Conservation (phyloP, 2,329 filamentous ascomycete species). For the Pseudogymnoascus sp. region DNA sequence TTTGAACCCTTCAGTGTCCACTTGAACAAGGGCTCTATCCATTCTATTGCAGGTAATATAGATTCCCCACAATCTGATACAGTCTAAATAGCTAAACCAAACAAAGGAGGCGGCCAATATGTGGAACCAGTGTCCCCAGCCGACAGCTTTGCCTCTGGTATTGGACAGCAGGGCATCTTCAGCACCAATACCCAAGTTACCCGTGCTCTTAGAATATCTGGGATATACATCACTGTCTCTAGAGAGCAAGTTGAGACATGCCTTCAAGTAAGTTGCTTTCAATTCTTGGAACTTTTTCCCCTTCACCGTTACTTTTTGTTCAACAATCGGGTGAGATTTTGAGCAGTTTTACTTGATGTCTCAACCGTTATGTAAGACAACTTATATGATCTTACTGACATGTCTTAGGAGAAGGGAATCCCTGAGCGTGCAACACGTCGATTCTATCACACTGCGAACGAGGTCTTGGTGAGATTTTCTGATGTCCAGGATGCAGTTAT, state of each 20-base stretch:
- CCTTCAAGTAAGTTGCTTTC: slow-evolving; percentile 18
- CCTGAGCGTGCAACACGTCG: slow-evolving; percentile 12
- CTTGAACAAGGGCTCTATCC: background rate
- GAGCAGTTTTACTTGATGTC: background rate
- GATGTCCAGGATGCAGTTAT: slow-evolving; percentile 21
- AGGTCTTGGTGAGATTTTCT: slow-evolving; percentile 19
- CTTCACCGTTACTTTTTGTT: background rate
- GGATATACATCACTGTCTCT: slow-evolving; percentile 19
- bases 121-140: background rate
- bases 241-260: slow-evolving; percentile 17
- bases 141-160: background rate
- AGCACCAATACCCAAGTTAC: slow-evolving; percentile 24
- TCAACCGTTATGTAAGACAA: background rate
- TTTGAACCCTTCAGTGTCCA: slow-evolving; percentile 46
- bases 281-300: background rate
- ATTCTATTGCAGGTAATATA: background rate
- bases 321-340: background rate
- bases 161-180: slow-evolving; percentile 18
- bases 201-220: slow-evolving; percentile 24
- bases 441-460: slow-evolving; percentile 14
- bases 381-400: background rate
- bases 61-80: background rate
- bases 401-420: slow-evolving; percentile 6
- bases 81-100: background rate
- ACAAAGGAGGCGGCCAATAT: background rate